A percentile compares a stretch with the other conserved stretches of the same genome.
phyloP scores from a whole-genome alignment of 768 basidiomycete genomes.

The Mycena kentingensis region DNA sequence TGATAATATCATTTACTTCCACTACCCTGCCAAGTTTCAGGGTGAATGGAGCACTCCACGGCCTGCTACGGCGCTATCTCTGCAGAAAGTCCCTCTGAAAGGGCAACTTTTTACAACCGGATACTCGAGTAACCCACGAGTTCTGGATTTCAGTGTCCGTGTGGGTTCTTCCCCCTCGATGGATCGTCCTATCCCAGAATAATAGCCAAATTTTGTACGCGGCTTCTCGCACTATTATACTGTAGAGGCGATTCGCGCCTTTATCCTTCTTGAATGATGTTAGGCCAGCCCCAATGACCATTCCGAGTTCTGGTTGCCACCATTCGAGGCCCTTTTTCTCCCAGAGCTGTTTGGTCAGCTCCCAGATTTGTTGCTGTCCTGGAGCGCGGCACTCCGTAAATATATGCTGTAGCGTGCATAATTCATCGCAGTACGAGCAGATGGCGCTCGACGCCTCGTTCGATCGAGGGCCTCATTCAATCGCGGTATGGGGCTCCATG shows the following conservation, averaged over 20 bases:
- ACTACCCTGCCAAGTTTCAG: no score
- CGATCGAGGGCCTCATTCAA: no score
- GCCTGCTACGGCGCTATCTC: no score
- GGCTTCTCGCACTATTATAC: slow-evolving; percentile 13
- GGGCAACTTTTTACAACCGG: no score
- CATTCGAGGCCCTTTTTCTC: background rate
- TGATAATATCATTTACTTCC: no score
- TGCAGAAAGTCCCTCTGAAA: no score
- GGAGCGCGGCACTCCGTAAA: background rate
- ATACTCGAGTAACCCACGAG: slow-evolving; percentile 7
- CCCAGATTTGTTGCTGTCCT: background rate
- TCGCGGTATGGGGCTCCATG: no score
- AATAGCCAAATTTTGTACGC: slow-evolving; percentile 23
- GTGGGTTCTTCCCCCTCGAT: slow-evolving; percentile 7
- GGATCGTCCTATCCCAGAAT: slow-evolving; percentile 18
- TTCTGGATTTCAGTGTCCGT: slow-evolving; percentile 1
- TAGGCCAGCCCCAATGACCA: background rate
- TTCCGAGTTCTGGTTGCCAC: background rate
- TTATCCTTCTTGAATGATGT: background rate
- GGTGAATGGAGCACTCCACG: no score
- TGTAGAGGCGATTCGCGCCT: slow-evolving; percentile 6
- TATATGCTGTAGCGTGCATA: slow-evolving; percentile 2
- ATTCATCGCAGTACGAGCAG: background rate
- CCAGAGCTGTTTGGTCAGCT: background rate
- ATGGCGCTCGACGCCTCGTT: no score